Evolutionary conservation across 208 protist genomes (phyloP).

Genomic region (Endotrypanum monterogeii): DNA sequence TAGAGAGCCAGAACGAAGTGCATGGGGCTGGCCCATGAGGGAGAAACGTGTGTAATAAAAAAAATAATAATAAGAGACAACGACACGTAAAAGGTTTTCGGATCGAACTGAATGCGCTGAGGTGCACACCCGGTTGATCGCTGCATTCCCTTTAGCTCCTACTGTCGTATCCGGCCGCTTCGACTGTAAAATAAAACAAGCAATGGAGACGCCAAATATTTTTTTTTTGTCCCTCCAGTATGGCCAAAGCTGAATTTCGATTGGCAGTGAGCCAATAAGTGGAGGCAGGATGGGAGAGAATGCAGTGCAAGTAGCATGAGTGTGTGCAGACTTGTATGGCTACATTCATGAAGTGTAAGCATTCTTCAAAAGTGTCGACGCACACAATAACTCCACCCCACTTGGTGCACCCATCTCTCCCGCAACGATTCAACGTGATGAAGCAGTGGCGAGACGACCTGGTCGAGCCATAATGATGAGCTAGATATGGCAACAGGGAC

Average conservation of each 20-base stretch:
- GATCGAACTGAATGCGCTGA: no score
- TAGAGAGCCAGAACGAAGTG: background rate
- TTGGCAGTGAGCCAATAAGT: background rate
- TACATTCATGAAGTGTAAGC: no score
- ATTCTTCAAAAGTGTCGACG: background rate
- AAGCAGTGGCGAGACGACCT: background rate
- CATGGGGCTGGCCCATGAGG: background rate
- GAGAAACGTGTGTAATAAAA: background rate
- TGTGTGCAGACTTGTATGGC: background rate
- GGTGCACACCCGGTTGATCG: no score
- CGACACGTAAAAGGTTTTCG: background rate
- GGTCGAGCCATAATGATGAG: background rate
- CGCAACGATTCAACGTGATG: background rate
- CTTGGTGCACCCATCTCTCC: no score
- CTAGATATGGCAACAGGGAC: background rate
- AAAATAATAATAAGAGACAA: background rate
- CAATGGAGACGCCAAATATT: no score
- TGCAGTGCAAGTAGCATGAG: no score
- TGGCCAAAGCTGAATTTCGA: background rate
- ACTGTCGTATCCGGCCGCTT: no score
- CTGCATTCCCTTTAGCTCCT: no score
- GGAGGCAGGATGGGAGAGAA: background rate
- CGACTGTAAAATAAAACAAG: no score
- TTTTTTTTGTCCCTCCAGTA: no score
- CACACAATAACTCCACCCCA: background rate